A percentile compares a stretch with the other conserved stretches of the same genome.
phyloP scores from a whole-genome alignment of 148 eudicot species.

The Agrostemma githago region DNA sequence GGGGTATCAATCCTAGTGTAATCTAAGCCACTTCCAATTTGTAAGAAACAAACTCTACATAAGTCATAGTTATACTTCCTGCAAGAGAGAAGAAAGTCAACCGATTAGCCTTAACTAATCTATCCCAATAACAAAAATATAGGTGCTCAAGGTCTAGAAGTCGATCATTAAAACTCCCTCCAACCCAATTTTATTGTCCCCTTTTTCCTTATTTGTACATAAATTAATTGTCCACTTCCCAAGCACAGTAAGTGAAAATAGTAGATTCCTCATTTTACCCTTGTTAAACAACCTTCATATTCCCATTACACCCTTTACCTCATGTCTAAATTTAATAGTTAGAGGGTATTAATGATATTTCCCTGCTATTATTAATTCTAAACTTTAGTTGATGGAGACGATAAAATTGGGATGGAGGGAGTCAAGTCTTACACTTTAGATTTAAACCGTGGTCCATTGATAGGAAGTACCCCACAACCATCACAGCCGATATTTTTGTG shows the following conservation, averaged over 20 bases:
- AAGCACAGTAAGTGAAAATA: too few species aligned
- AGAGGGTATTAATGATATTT: too few species aligned
- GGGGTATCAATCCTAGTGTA: constrained; percentile 65
- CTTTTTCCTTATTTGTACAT: too few species aligned
- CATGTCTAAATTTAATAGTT: too few species aligned
- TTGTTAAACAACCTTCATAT: too few species aligned
- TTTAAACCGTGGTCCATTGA: constrained; percentile 80
- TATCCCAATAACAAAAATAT: neutral
- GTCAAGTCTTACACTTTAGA: constrained; percentile 68
- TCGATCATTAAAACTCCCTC: neutral
- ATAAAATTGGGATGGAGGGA: too few species aligned
- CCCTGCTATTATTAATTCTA: too few species aligned
- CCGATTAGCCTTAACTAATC: neutral
- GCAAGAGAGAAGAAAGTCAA: constrained; percentile 26
- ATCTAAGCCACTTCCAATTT: constrained; percentile 51
- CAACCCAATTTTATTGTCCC: too few species aligned
- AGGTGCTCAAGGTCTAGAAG: neutral
- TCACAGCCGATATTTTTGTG: constrained; percentile 79
- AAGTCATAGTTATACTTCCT: constrained; percentile 69
- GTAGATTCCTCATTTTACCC: too few species aligned
- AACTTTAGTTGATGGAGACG: too few species aligned
- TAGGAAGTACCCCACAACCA: constrained; percentile 75
- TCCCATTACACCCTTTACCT: too few species aligned
- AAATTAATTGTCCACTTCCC: too few species aligned
- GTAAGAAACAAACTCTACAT: constrained; percentile 61